Evolutionary conservation across 2,329 filamentous ascomycete genomes (phyloP), one percentile per base, ranked within the genome.

Genomic region (Epichloe typhina): DNA sequence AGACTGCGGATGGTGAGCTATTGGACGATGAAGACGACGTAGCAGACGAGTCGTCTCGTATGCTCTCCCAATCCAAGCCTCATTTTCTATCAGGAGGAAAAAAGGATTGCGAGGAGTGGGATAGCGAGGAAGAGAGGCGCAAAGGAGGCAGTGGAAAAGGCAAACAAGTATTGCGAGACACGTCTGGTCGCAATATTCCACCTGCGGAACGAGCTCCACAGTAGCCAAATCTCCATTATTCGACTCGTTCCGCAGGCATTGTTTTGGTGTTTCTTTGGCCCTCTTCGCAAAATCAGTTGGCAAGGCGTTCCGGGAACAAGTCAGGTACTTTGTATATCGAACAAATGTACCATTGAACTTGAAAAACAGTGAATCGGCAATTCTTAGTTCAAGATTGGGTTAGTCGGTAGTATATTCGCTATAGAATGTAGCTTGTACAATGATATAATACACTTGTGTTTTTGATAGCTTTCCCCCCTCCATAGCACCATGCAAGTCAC

Each of bases 1-100:
- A 87, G 53, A 82, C 77, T 15, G 81, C 79, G 36, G 84, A 88
- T 54, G 85, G 84, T 53, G 83, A 82, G 61, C 70, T 87, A 53
- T 65, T 88, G 50, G 77, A 81, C 38, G 73, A 76, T 47, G 72
- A 77, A 52, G 70, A 75, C 17, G 64, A 69, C 23, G 63, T 68
- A 44, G 64, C 67, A 2, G 66, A 75, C 55, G 82, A 81, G 69
- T 71, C 71, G 57, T 74, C 74, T 52, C 73, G 72, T 54, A 85
- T 83, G 80, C 67, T 84, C 49, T 69, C 72, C 45, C 60, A 65
- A 43, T 61, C 61, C n/a, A 54, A 56, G 42, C 58, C 64, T 31
- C 66, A 64, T 46, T 57, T 66, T 13, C 56, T 67, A 12, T 59
- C 58, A 13, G 58, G 60, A 55, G 53, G 56, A 54, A 54, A 62